phyloP scores from a whole-genome alignment of 2,329 filamentous ascomycete genomes.

The Arthrinium puccinioides region DNA sequence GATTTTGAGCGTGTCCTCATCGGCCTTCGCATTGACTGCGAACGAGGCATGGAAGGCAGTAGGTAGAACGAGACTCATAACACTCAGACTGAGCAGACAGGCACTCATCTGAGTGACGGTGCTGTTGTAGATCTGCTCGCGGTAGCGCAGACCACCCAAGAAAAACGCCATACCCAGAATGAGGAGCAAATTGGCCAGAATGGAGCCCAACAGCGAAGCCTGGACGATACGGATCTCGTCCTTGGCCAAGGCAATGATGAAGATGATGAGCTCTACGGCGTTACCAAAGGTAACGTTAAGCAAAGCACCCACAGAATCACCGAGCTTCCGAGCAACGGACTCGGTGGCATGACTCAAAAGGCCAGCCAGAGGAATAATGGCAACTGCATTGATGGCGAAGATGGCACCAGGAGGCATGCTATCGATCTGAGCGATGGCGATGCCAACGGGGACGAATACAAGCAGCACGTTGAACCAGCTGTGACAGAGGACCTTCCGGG shows the following conservation, averaged over 20 bases:
- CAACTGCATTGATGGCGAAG: conserved; percentile 69
- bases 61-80: conserved; percentile 80
- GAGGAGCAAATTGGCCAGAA: conserved; percentile 78
- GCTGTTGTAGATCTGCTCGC: conserved; percentile 92
- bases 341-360: conserved; percentile 68
- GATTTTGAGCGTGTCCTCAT: conserved; percentile 69
- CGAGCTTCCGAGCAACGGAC: conserved; percentile 64
- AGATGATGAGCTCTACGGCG: conserved; percentile 74
- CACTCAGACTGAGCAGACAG: conserved; percentile 81
- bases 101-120: conserved; percentile 96
- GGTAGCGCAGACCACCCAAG: conserved; percentile 75
- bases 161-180: conserved; percentile 92
- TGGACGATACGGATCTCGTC: conserved; percentile 87
- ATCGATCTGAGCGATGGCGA: conserved; percentile 50
- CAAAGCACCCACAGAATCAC: conserved; percentile 65
- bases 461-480: conserved; percentile 75
- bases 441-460: conserved; percentile 72
- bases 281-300: conserved; percentile 76
- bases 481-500: conserved; percentile 56
- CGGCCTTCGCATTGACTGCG: conserved; percentile 51
- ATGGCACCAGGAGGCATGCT: conserved; percentile 52
- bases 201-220: conserved; percentile 81
- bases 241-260: conserved; percentile 72
- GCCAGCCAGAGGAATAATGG: conserved; percentile 68
- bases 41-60: conserved; percentile 93